A percentile compares a stretch with the other conserved stretches of the same genome.
phyloP scores from a whole-genome alignment of 345 rosid species.

The Cardiospermum halicacabum region DNA sequence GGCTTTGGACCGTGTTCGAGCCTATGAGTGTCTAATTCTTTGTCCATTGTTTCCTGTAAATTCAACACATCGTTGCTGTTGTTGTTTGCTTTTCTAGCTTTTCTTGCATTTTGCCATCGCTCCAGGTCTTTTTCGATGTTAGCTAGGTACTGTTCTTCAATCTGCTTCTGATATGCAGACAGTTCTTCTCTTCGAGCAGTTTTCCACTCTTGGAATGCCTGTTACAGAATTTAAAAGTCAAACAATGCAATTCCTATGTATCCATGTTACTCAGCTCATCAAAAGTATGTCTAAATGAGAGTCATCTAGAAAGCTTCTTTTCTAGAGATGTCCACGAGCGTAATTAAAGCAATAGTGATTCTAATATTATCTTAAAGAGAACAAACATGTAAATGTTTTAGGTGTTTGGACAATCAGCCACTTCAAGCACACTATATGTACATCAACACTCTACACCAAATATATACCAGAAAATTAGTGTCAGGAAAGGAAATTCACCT shows the following conservation, averaged over 20 bases:
- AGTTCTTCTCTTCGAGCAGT: slow-evolving; percentile 68
- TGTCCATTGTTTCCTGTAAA: slow-evolving; percentile 97
- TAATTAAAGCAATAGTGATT: neutral
- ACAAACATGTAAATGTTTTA: neutral
- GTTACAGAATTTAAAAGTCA: slow-evolving; percentile 11
- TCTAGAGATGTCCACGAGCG: neutral
- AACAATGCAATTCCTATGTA: neutral
- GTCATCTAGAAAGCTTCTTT: too few species aligned
- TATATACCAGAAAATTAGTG: neutral
- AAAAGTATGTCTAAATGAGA: too few species aligned
- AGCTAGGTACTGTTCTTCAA: slow-evolving; percentile 53
- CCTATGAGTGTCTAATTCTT: slow-evolving; percentile 84
- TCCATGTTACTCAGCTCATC: too few species aligned
- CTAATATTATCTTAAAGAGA: neutral
- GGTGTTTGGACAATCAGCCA: neutral
- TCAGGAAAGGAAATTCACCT: slow-evolving; percentile 34
- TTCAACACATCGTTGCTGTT: slow-evolving; percentile 46
- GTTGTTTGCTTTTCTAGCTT: slow-evolving; percentile 51
- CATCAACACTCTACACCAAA: neutral
- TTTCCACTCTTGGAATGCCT: slow-evolving; percentile 81
- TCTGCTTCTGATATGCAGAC: slow-evolving; percentile 75
- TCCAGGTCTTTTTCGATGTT: slow-evolving; percentile 91
- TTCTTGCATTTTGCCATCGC: slow-evolving; percentile 93
- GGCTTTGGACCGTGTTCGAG: slow-evolving; percentile 96
- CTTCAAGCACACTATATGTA: neutral